Evolutionary conservation across 495 filamentous ascomycete genomes (phyloP), one percentile per base, ranked within the genome.

Genomic region (Hamigera avellanea): DNA sequence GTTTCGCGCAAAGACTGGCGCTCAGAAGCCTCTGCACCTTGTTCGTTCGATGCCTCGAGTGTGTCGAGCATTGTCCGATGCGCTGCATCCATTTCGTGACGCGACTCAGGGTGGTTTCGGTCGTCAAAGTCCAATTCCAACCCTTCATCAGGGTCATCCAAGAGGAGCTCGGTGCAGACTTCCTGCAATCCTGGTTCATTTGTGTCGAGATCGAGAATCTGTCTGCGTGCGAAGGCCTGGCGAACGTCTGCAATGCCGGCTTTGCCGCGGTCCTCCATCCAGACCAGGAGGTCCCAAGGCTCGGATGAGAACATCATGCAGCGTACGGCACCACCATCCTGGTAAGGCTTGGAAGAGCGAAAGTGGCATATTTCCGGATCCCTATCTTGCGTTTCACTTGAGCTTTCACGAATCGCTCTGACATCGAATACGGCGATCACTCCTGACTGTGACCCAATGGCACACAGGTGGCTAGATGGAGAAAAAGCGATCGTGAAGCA

Each of bases 231-330:
- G 42, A 93, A 86, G 14, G 78, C 75, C 40, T 75, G 76, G 15
- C 91, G 80, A 15, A 88, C 61, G 62, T 98, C 91, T 2, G 82
- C 82, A 31, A 96, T 66, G 8, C 86, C 88, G 23, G 89, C 72
- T 44, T 82, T 72, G 7, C 85, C 88, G 41, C 78, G 80, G 42
- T 93, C 81, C 59, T 98, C 91, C 14, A 86, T 76, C 87, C 89
- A 95, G 16, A 93, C 82, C 23, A 98, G 67, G 12, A 98, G 72
- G 54, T 98, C 89, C 73, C 79, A 83, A 8, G 88, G 85, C 14
- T 81, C 83, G 2, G 91, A 87, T 0, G 83, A 81, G 52, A 98
- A 98, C 15, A 77, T 70, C 78, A 98, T 89, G 37, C 86, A 83
- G 35, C 91, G 76, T 35, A 98, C 77, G 30, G 91, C 86, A 37